Percentiles rank a stretch among this genome's conserved stretches.
These are phyloP conservation scores for Zygoascus ofunaensis DNA, from an alignment of 805 yeast genomes.

Conservation along the genomic window DNA sequence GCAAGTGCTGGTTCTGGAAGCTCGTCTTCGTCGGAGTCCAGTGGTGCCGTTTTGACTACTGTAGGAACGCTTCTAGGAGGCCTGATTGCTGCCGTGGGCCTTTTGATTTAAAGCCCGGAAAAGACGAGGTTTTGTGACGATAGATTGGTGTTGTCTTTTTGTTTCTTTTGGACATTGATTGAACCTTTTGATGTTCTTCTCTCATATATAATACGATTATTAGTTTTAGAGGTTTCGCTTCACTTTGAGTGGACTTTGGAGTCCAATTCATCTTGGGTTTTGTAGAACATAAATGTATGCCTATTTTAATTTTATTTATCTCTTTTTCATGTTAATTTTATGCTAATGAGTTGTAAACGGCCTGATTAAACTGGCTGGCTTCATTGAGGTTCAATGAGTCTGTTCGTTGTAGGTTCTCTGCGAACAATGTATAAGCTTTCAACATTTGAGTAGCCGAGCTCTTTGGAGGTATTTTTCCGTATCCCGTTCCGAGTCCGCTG, in stretches of 20 bases:
- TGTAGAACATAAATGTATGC: background rate
- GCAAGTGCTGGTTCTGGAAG: background rate
- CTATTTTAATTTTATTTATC: background rate
- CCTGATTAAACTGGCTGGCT: background rate
- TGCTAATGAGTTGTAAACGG: background rate
- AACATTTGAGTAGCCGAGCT: slow-evolving; percentile 30
- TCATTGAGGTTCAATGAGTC: background rate
- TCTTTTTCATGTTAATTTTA: background rate
- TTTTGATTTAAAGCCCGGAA: background rate
- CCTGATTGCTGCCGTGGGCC: background rate
- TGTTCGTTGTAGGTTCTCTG: background rate
- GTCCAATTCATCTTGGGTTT: background rate
- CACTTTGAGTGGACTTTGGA: no score
- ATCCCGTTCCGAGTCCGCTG: slow-evolving; percentile 36
- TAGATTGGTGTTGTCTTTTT: no score
- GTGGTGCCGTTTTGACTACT: background rate
- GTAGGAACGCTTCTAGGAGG: background rate
- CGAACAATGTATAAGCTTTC: slow-evolving; percentile 21
- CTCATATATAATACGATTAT: no score
- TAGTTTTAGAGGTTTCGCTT: no score
- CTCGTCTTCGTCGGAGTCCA: background rate
- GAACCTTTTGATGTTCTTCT: background rate
- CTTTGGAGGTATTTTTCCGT: slow-evolving; percentile 28
- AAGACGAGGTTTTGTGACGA: no score
- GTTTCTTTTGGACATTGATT: background rate